Percentiles rank a stretch among this genome's conserved stretches.
phyloP scores from a whole-genome alignment of 2,329 filamentous ascomycete genomes.

The Camillea tinctor region DNA sequence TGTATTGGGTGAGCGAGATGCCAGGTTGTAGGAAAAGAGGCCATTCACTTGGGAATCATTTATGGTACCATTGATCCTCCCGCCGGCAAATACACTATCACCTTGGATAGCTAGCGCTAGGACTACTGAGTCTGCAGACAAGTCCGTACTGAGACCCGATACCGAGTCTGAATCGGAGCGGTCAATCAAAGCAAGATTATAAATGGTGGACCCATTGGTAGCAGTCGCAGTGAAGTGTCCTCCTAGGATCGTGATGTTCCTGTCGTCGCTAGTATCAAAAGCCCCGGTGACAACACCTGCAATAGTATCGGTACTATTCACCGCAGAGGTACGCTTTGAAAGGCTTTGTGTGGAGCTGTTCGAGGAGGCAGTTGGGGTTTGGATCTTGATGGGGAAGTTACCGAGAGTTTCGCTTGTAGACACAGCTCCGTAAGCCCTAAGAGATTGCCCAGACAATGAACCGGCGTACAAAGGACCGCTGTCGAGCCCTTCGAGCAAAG shows the following conservation, averaged over 20 bases:
- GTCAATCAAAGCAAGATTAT: slow-evolving; percentile 83
- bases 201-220: slow-evolving; percentile 66
- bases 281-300: slow-evolving; percentile 74
- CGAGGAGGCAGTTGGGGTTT: slow-evolving; percentile 31
- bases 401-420: slow-evolving; percentile 59
- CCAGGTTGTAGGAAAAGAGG: slow-evolving; percentile 77
- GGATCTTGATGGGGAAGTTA: slow-evolving; percentile 57
- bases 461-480: slow-evolving; percentile 74
- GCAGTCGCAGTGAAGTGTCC: slow-evolving; percentile 78
- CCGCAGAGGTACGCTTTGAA: slow-evolving; percentile 46
- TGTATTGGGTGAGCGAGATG: slow-evolving; percentile 58
- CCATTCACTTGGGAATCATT: slow-evolving; percentile 65
- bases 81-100: slow-evolving; percentile 77
- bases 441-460: slow-evolving; percentile 73
- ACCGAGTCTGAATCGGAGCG: slow-evolving; percentile 65
- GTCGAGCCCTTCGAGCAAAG: slow-evolving; percentile 62
- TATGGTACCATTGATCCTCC: slow-evolving; percentile 70
- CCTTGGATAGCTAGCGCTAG: slow-evolving; percentile 65
- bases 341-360: slow-evolving; percentile 35
- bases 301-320: slow-evolving; percentile 38
- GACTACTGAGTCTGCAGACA: slow-evolving; percentile 74
- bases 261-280: slow-evolving; percentile 68
- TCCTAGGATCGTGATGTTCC: slow-evolving; percentile 83
- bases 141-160: slow-evolving; percentile 64
- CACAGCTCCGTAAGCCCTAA: slow-evolving; percentile 71